Base-by-base conservation (phyloP, 345 rosid genomes). In the Pelargonium nanum region DNA sequence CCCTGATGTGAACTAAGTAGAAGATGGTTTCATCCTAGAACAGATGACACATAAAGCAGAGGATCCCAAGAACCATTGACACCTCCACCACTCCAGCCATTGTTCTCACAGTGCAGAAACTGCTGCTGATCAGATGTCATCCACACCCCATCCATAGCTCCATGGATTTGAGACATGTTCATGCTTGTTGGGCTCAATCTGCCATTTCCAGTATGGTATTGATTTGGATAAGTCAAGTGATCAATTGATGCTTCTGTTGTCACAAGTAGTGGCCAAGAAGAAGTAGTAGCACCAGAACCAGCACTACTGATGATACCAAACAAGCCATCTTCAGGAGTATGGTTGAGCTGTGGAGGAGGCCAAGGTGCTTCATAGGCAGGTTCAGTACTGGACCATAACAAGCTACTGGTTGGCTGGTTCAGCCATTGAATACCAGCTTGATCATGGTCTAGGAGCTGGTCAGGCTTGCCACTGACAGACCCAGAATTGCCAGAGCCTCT, bases 41-140 rank as follows among this genome's bases (percentile, higher is more conserved):
- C 67, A 21, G 77, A 76, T 24, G 80, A 73, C 56, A 66, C 69
- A 57, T 59, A 80, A 20, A 75, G 61, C 22, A 73, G 65, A 56
- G 79, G 85, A 74, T 78, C 85, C 78, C 85, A 81, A 13, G 66
- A 34, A 50, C 44, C 55, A 26, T 54, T 66, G 48, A 59, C 32
- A 22, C 59, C 48, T 0, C 10, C 69, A 6, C 10, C 69, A 6
- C 17, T 16, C 78, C 75, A 71, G 22, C 66, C 65, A 52, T 60
- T 65, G 26, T 60, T 72, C 19, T 71, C 71, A 55, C 57, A 66
- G 4, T 66, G 79, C 66, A 60, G 28, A 57, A 76, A 62, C 56
- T 74, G 79, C 21, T 63, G 77, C 55, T 80, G 78, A 0, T 40
- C 48, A 7, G 48, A 40, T 12, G 73, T 20, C 22, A 73, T 53